These are phyloP conservation scores for Daldinia loculata DNA, from an alignment of 495 filamentous ascomycete species.

Conservation along the genomic window DNA sequence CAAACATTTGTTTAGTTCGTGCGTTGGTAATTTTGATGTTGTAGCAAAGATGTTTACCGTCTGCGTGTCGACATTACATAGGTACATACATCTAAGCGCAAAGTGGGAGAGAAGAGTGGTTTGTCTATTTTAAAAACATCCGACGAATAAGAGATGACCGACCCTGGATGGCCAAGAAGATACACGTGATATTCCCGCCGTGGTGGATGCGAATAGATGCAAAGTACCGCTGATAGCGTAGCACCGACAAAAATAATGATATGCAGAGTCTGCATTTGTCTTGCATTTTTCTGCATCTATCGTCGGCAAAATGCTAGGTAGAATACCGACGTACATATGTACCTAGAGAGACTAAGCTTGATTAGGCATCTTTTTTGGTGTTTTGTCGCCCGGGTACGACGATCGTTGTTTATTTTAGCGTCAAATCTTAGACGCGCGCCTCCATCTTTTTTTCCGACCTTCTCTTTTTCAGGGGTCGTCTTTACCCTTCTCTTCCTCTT, in stretches of 20 bases:
- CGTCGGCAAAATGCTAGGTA: neutral
- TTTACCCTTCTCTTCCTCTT: slow-evolving; percentile 11
- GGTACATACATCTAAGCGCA: neutral
- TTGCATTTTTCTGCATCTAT: neutral
- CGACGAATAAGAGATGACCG: slow-evolving; percentile 22
- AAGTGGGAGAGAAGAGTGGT: slow-evolving; percentile 7
- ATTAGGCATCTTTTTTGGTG: neutral
- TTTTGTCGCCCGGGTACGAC: slow-evolving; percentile 19
- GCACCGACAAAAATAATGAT: slow-evolving; percentile 16
- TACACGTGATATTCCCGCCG: slow-evolving; percentile 40
- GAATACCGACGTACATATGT: neutral
- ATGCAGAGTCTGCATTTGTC: neutral
- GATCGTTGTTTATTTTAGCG: slow-evolving; percentile 31
- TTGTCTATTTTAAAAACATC: slow-evolving; percentile 26
- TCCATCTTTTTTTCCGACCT: slow-evolving; percentile 27
- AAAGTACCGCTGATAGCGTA: slow-evolving; percentile 3
- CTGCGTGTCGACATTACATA: neutral
- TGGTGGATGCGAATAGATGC: slow-evolving; percentile 17
- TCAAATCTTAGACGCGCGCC: slow-evolving; percentile 44
- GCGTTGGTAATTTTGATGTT: slow-evolving; percentile 11
- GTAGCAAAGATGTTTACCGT: slow-evolving; percentile 15
- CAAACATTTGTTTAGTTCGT: slow-evolving; percentile 2
- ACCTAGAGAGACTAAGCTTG: neutral
- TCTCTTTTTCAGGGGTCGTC: slow-evolving; percentile 23
- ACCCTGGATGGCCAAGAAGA: slow-evolving; percentile 23